Evolutionary conservation across 441 rosid genomes (phyloP), one percentile per base, ranked within the genome.

Genomic region (Brassica hybrid): DNA sequence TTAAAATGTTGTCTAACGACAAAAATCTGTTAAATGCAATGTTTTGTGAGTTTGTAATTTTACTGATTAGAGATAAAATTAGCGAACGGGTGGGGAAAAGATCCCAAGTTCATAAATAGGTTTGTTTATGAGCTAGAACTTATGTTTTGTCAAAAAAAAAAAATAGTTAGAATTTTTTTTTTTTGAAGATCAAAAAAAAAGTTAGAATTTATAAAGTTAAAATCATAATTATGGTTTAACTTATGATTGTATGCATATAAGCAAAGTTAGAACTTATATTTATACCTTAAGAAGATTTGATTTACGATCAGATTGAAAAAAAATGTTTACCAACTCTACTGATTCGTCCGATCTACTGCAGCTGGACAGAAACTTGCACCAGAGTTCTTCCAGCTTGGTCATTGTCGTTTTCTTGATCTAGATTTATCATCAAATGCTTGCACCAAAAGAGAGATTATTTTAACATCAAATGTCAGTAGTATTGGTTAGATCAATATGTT

Each of bases 371-470:
- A 14, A 16, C 41, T 27, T 21, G 10, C 2, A 21, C n/a, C 59
- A 21, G 45, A 41, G 19, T n/a, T 65, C 16, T 25, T 18, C 69
- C 60, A 68, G 16, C 61, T 56, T 32, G 32, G 61, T 57, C 61
- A 18, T 48, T 43, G 19, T 65, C 21, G 56, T 65, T 65, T 27
- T 30, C 48, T 30, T 69, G 7, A 30, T 30, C 10, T 17, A 17
- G 18, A 54, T 54, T 54, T 32, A 12, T 54, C 21, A 69, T 54
- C 48, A 30, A 10, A 54, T 4, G 9, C 6, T 56, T 1, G 2
- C 61, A 56, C 25, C 13, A 54, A 54, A 17, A 54, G 4, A 52
- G 1, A 9, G 5, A 54, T 7, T 14, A 19, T 66, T 9, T 67
- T 23, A 9, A 23, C 17, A 67, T 48, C 38, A 67, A 7, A 23